phyloP scores from a whole-genome alignment of 2,329 filamentous ascomycete genomes.

The Xenoacremonium recifei region DNA sequence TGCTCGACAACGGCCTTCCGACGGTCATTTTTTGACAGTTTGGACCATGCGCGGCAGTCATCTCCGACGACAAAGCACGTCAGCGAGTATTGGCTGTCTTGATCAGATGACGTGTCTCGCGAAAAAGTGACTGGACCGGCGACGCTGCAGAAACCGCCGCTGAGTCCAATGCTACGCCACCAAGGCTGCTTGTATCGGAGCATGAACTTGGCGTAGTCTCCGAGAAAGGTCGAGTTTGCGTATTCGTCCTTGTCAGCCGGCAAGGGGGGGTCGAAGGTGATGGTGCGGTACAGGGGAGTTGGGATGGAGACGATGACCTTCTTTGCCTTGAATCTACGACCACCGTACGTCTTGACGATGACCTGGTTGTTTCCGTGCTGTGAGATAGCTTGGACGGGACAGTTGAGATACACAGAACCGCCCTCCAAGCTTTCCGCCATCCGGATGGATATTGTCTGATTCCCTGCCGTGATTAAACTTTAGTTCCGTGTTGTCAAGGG shows the following conservation, averaged over 20 bases:
- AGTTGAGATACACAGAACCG: background rate
- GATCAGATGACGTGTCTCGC: conserved; percentile 39
- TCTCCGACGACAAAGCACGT: conserved; percentile 42
- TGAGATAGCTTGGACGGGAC: background rate
- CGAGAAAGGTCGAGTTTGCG: background rate
- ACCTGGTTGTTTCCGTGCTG: background rate
- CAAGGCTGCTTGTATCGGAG: background rate
- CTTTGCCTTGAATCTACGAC: background rate
- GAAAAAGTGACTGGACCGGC: conserved; percentile 44
- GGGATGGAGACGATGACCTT: background rate
- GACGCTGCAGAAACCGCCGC: conserved; percentile 45
- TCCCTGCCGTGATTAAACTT: too few relatives aligned
- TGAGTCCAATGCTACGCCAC: conserved; percentile 31
- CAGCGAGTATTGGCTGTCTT: conserved; percentile 29
- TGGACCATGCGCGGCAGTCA: conserved; percentile 31
- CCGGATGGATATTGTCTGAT: background rate
- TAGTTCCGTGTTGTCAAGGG: too few relatives aligned
- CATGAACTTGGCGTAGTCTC: background rate
- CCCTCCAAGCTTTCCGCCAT: background rate
- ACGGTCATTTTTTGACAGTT: conserved; percentile 18
- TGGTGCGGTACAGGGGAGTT: background rate
- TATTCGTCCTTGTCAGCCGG: background rate
- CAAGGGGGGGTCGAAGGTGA: background rate
- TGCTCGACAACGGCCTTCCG: conserved; percentile 3
- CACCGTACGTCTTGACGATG: background rate